Percentiles rank a stretch among this genome's conserved stretches.
phyloP scores from a whole-genome alignment of 1,284 basidiomycete species.

The Ustilago crameri region DNA sequence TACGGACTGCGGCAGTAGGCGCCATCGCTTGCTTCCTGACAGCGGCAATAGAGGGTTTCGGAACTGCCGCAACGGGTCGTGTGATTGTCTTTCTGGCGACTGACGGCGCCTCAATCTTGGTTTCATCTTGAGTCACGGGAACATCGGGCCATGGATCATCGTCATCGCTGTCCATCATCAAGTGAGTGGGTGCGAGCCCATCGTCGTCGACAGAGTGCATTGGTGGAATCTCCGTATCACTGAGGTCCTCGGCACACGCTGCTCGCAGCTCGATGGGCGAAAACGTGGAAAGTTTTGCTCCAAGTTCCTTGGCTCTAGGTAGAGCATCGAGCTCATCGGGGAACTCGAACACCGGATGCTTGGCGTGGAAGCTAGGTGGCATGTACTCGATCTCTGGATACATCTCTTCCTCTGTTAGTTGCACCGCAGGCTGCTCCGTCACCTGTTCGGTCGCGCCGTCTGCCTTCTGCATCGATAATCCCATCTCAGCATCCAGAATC shows the following conservation, averaged over 20 bases:
- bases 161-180: constrained; percentile 19
- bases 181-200: constrained; percentile 5
- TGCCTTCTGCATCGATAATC: constrained; percentile 32
- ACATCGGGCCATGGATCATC: constrained; percentile 48
- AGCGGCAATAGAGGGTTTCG: background rate
- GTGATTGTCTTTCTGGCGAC: background rate
- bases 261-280: constrained; percentile 13
- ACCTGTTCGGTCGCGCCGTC: constrained; percentile 26
- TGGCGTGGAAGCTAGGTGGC: constrained; percentile 39
- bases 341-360: constrained; percentile 51
- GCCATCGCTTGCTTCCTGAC: background rate
- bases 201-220: constrained; percentile 12
- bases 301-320: constrained; percentile 49
- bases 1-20: background rate
- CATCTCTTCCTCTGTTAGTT: constrained; percentile 57
- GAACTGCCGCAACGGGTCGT: background rate
- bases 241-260: constrained; percentile 24
- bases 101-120: background rate
- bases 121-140: constrained; percentile 1
- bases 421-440: constrained; percentile 17
- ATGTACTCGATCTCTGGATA: constrained; percentile 62
- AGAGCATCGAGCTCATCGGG: constrained; percentile 52
- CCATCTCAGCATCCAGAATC: constrained; percentile 51
- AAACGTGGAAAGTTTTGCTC: constrained; percentile 29
- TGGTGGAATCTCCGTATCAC: constrained; percentile 20